Conservation (phyloP, 257 asterid genomes). For the Salvia splendens region DNA sequence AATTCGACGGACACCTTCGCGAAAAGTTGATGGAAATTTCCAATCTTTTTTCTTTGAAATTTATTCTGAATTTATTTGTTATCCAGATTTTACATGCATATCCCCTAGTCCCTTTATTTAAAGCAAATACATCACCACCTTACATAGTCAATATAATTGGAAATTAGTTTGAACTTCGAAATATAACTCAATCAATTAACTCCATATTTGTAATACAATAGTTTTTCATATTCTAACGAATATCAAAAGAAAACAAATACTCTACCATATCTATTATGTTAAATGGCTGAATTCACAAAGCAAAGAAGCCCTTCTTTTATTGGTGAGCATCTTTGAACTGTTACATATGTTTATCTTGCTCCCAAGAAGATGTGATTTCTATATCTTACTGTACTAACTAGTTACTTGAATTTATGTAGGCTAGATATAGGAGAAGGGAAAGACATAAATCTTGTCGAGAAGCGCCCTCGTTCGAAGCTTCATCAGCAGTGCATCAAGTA, state of each 20-base stretch:
- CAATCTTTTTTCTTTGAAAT: neutral
- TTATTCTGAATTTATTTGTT: neutral
- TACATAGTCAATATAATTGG: conserved; percentile 33
- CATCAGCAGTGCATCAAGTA: conserved; percentile 97
- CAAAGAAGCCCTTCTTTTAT: conserved; percentile 93
- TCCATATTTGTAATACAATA: neutral
- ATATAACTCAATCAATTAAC: conserved; percentile 15
- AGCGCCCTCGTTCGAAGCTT: conserved; percentile 83
- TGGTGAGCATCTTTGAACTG: conserved; percentile 48
- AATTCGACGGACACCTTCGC: conserved; percentile 25
- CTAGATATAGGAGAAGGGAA: conserved; percentile 93
- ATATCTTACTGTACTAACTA: conserved; percentile 16
- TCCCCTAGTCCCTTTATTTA: conserved; percentile 15
- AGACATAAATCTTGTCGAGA: conserved; percentile 69
- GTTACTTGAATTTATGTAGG: conserved; percentile 46
- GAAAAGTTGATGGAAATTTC: conserved; percentile 24
- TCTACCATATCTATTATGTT: conserved; percentile 77
- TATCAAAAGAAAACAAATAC: neutral
- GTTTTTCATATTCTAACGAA: neutral
- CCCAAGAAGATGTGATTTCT: neutral
- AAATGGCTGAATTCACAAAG: conserved; percentile 86
- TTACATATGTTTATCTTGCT: neutral
- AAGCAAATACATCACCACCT: conserved; percentile 36
- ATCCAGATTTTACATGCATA: conserved; percentile 18
- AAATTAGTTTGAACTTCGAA: neutral